phyloP scores from a whole-genome alignment of 31 red algal genomes.

The Endocladia muricata region DNA sequence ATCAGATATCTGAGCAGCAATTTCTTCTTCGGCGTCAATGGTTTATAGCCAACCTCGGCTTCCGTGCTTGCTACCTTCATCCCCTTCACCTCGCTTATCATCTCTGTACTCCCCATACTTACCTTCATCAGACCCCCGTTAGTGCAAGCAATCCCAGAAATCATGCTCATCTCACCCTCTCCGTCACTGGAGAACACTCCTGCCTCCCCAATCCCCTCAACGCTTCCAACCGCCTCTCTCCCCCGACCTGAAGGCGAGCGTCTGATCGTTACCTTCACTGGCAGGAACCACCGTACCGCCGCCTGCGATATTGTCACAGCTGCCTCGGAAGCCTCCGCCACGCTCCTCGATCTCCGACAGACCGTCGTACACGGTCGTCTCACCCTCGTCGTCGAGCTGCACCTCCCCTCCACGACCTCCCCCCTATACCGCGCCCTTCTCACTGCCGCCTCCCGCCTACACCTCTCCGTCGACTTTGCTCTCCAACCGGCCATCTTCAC shows the following conservation, averaged over 20 bases:
- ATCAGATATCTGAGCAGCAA: too few species aligned
- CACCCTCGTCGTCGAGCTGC: slow-evolving; percentile 40
- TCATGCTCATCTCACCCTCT: too few species aligned
- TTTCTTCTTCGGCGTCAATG: too few species aligned
- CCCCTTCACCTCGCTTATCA: too few species aligned
- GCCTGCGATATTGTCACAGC: slow-evolving; percentile 34
- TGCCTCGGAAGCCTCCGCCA: slow-evolving; percentile 9
- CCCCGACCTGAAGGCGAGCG: background rate
- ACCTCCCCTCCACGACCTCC: slow-evolving; percentile 7
- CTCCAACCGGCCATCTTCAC: background rate
- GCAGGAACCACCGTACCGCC: slow-evolving; percentile 12
- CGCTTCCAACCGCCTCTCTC: background rate
- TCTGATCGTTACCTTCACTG: slow-evolving; percentile 32
- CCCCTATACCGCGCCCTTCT: slow-evolving; percentile 37
- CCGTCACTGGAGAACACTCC: too few species aligned
- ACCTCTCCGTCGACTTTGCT: slow-evolving; percentile 54
- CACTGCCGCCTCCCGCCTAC: slow-evolving; percentile 15
- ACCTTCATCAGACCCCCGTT: too few species aligned
- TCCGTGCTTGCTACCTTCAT: too few species aligned
- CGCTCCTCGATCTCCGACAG: slow-evolving; percentile 51
- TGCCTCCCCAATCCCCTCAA: background rate
- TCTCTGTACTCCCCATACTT: too few species aligned
- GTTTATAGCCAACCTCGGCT: too few species aligned
- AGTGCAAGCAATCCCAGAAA: too few species aligned
- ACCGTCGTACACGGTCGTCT: slow-evolving; percentile 47